These are phyloP conservation scores for Polygonum maritimum DNA, from an alignment of 148 eudicot species.

Conservation along the genomic window DNA sequence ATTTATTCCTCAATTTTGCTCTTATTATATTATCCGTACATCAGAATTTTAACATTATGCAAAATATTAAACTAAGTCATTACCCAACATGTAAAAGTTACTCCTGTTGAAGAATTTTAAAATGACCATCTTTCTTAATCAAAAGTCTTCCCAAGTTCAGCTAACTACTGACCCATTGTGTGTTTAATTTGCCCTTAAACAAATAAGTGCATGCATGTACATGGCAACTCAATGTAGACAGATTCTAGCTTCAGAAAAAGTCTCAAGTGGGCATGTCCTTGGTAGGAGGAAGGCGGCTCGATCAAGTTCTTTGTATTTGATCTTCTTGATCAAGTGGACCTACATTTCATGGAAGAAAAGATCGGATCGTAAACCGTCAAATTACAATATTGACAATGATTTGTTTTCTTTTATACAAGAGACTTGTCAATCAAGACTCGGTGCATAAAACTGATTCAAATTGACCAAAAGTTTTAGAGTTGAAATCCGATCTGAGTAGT, in stretches of 20 bases:
- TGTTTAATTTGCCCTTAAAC: background rate
- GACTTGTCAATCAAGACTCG: too few relatives aligned
- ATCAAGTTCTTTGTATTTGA: background rate
- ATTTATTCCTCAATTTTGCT: background rate
- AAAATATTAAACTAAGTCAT: background rate
- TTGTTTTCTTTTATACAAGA: too few relatives aligned
- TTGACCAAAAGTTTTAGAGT: too few relatives aligned
- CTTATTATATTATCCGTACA: background rate
- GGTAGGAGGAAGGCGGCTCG: background rate
- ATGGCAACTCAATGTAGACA: background rate
- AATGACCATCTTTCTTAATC: background rate
- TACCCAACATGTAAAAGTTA: background rate
- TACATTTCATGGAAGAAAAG: background rate
- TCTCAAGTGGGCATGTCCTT: background rate
- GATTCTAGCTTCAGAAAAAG: background rate
- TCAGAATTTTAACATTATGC: background rate
- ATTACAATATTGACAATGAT: too few relatives aligned
- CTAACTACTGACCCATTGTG: background rate
- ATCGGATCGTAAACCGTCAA: background rate
- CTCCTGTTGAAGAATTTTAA: background rate
- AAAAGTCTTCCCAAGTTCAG: background rate
- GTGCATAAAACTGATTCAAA: too few relatives aligned
- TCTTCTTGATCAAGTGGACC: background rate
- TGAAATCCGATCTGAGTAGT: too few relatives aligned
- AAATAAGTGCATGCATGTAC: background rate